Base-by-base conservation (phyloP, 2,329 filamentous ascomycete genomes). In the Immersiporthe knoxdaviesiana region DNA sequence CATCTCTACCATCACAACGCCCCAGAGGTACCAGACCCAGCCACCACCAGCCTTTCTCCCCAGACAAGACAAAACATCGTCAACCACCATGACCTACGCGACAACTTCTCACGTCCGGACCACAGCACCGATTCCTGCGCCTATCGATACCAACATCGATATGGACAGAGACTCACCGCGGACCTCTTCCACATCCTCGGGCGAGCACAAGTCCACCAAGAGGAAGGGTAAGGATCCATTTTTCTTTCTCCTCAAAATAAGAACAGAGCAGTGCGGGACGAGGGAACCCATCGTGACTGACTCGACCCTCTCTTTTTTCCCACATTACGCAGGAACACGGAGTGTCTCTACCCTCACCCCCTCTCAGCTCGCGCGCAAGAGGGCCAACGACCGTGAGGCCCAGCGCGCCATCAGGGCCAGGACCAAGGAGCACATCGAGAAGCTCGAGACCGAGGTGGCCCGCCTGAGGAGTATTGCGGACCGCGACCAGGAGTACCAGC, bases 351-450 rank as follows among this genome's bases (percentile, higher is more conserved):
- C 92, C 76, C 85, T 97, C 77, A 97, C 93, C 14, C 92, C 93
- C 7, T 92, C 94, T 71, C 94, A 97, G 80, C 87, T 97, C 70
- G 92, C 91, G 39, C 92, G 94, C 79, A 97, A 97, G 83, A 87
- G 94, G 72, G 92, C 93, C 76, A 97, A 97, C 82, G 94, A 97
- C 78, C 88, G 94, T 71, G 93, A 97, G 80, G 94, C 94, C 56
- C 94, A 97, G 81, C 88, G 94, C 63, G 92, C 92, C 56, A 97
- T 97, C 72, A 86, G 94, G 63, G 92, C 94, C 78, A 87, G 94
- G 74, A 97, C 94, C 52, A 95, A 94, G 82, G 88, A 91, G 76
- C 92, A 93, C 78, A 97, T 97, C 75, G 92, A 96, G 77, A 84
- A 84, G 30, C 83, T 97, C 64, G 92, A 97, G 81, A 84, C 84